These are phyloP conservation scores for Mollisiaceae sp. DNA, from an alignment of 2,329 filamentous ascomycete species.

Conservation along the genomic window DNA sequence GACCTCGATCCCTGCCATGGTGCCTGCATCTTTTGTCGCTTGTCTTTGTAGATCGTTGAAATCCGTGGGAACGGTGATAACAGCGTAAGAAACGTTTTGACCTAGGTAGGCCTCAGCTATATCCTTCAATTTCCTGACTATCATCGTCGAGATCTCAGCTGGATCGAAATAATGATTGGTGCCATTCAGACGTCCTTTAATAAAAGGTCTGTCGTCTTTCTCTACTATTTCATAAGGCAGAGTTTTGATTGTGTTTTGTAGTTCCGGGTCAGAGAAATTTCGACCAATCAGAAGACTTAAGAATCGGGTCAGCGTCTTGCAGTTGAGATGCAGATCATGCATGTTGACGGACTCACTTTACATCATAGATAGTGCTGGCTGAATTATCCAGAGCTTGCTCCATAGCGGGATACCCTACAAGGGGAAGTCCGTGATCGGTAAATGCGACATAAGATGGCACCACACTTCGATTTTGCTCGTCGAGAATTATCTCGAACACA, in stretches of 20 bases:
- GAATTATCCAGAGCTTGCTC: conserved; percentile 24
- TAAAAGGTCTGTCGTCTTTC: conserved; percentile 4
- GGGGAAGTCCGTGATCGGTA: conserved; percentile 12
- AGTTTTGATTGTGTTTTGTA: conserved; percentile 13
- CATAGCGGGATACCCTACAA: conserved; percentile 28
- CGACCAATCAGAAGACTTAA: conserved; percentile 22
- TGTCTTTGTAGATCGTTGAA: background rate
- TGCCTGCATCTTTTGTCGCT: background rate
- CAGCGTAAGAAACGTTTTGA: background rate
- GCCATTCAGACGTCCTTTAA: background rate
- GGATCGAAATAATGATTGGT: background rate
- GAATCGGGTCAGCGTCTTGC: background rate
- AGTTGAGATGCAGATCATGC: background rate
- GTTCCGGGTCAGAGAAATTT: conserved; percentile 16
- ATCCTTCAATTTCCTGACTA: background rate
- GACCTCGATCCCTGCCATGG: background rate
- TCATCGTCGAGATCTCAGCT: background rate
- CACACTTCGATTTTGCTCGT: conserved; percentile 24
- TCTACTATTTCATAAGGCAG: conserved; percentile 21
- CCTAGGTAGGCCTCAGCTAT: conserved; percentile 1
- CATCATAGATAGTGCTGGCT: conserved; percentile 25
- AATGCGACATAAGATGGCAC: conserved; percentile 32
- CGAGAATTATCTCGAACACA: conserved; percentile 19
- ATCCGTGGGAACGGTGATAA: conserved; percentile 1
- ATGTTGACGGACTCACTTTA: conserved; percentile 17